Base-by-base conservation (phyloP, 2,329 filamentous ascomycete species). In the Colletotrichum falcatum region DNA sequence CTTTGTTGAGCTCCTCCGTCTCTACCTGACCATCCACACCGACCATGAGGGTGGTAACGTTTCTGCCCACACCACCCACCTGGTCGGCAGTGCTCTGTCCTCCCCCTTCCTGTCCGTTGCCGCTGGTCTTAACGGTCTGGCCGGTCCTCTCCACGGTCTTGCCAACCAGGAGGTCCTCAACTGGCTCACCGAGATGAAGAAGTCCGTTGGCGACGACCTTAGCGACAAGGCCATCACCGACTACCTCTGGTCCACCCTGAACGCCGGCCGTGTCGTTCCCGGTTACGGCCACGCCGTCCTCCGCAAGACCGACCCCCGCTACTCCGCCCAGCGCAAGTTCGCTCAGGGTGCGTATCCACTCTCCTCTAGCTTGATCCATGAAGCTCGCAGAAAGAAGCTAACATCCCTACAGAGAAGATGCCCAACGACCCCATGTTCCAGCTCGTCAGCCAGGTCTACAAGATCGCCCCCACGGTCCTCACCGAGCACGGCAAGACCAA, bases 401-500 rank as follows among this genome's bases (percentile, higher is more conserved):
- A 82, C 76, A 72, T 68, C 61, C 67, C 26, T 63, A 74, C 74
- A 83, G 82, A 93, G 87, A 94, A 98, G 83, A 91, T 98, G 82
- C 94, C 95, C 81, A 89, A 97, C 80, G 96, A 98, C 89, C 95
- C 95, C 79, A 97, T 99, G 95, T 99, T 98, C 94, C 94, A 99
- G 91, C 93, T 99, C 77, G 96, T 99, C 87, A 97, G 93, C 90
- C 96, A 99, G 88, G 96, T 99, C 78, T 99, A 98, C 93, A 99
- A 99, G 94, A 98, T 99, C 79, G 96, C 96, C 75, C 96, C 96
- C 75, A 93, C 92, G 80, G 96, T 99, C 79, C 89, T 99, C 83
- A 99, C 96, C 76, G 94, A 99, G 91, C 96, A 99, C 88, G 96
- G 96, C 87, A 99, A 99, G 94, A 98, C 95, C 89, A 98, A 98